A percentile compares a stretch with the other conserved stretches of the same genome.
phyloP scores from a whole-genome alignment of 1,284 basidiomycete species.

The Papiliotrema nemorosa region DNA sequence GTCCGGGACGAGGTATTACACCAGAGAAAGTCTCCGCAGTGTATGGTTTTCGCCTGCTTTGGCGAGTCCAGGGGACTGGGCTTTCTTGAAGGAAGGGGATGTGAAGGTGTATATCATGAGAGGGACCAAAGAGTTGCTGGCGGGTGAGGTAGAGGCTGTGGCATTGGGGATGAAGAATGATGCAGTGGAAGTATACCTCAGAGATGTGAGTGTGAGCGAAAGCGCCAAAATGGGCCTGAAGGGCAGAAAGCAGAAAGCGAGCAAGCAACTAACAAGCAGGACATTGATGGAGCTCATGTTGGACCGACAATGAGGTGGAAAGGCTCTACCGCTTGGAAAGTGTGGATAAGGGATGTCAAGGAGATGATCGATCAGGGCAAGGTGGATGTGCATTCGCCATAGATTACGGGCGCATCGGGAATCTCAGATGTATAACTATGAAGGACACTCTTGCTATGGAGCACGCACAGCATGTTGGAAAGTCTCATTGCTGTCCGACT shows the following conservation, averaged over 20 bases:
- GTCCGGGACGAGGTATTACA: conserved; percentile 13
- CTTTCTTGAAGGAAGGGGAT: conserved; percentile 9
- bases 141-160: conserved; percentile 25
- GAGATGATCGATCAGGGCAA: not conserved
- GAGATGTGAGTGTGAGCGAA: conserved; percentile 6
- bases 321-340: conserved; percentile 1
- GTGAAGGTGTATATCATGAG: conserved; percentile 21
- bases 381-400: too few relatives aligned
- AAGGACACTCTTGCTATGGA: too few relatives aligned
- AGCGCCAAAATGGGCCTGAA: not conserved
- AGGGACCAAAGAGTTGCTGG: conserved; percentile 32
- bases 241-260: too few relatives aligned
- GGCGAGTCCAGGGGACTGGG: conserved; percentile 15
- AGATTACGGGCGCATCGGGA: too few relatives aligned
- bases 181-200: conserved; percentile 20
- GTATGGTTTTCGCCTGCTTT: conserved; percentile 24
- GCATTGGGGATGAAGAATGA: conserved; percentile 23
- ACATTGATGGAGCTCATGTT: conserved; percentile 4
- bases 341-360: conserved; percentile 1
- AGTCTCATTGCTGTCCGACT: conserved; percentile 60
- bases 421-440: too few relatives aligned
- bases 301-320: conserved; percentile 1
- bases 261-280: not conserved
- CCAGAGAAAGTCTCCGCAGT: not conserved
- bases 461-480: too few relatives aligned